phyloP scores from a whole-genome alignment of 2,329 filamentous ascomycete species.

The Scytalidium sp. region DNA sequence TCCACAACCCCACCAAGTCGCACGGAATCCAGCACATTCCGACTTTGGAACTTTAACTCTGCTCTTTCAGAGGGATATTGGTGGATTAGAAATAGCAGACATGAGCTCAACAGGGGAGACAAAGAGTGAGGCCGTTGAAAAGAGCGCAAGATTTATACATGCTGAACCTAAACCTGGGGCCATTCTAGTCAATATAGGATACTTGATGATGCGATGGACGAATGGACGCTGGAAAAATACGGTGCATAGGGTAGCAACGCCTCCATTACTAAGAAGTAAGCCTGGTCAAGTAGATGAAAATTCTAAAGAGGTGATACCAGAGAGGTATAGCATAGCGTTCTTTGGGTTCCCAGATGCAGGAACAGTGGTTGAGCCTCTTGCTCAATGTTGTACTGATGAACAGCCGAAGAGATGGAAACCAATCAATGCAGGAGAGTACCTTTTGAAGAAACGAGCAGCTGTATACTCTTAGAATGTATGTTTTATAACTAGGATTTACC shows the following conservation, averaged over 20 bases:
- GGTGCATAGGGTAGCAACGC: constrained; percentile 38
- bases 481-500: too few species aligned
- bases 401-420: constrained; percentile 1
- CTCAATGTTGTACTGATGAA: constrained; percentile 3
- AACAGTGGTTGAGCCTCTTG: constrained; percentile 33
- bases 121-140: too few species aligned
- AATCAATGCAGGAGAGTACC: constrained; percentile 2
- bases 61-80: constrained; percentile 46
- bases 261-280: constrained; percentile 16
- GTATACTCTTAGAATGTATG: too few species aligned
- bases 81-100: constrained; percentile 45
- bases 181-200: constrained; percentile 43
- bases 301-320: neutral
- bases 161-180: constrained; percentile 33
- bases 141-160: constrained; percentile 33
- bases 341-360: constrained; percentile 40
- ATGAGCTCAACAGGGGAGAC: too few species aligned
- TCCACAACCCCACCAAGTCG: constrained; percentile 30
- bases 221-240: constrained; percentile 36
- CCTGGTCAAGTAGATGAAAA: neutral
- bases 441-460: too few species aligned
- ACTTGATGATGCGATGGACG: constrained; percentile 43
- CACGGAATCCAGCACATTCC: too few species aligned
- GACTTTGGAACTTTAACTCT: constrained; percentile 47
- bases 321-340: constrained; percentile 37